These are phyloP conservation scores for Coprinopsis sp. DNA, from an alignment of 768 basidiomycete species.

Conservation along the genomic window DNA sequence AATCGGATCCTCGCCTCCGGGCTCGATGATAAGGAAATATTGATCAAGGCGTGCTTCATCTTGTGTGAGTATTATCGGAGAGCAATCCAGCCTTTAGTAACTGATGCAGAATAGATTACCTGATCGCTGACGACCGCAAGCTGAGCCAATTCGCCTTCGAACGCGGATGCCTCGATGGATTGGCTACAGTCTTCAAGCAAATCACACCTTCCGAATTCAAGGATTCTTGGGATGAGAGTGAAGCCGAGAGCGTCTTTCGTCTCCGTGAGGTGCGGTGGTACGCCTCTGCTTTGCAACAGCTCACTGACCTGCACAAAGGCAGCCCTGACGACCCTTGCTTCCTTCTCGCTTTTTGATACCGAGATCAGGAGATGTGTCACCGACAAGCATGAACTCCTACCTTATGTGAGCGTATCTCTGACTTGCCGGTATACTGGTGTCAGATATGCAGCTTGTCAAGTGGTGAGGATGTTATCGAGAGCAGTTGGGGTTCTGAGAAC, in stretches of 20 bases:
- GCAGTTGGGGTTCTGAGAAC: conserved; percentile 79
- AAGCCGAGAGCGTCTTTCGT: conserved; percentile 51
- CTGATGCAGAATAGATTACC: conserved; percentile 44
- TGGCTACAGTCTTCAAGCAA: conserved; percentile 46
- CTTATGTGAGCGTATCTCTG: conserved; percentile 18
- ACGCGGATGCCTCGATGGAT: conserved; percentile 56
- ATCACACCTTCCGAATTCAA: conserved; percentile 45
- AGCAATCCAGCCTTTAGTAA: neutral
- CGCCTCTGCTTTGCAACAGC: neutral
- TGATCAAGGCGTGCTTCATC: conserved; percentile 70
- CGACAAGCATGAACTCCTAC: conserved; percentile 47
- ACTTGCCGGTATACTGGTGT: conserved; percentile 57
- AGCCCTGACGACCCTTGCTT: conserved; percentile 66
- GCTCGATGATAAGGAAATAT: conserved; percentile 35
- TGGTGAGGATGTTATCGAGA: conserved; percentile 73
- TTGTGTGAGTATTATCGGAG: conserved; percentile 47
- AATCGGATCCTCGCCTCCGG: conserved; percentile 52
- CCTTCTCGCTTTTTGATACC: conserved; percentile 68
- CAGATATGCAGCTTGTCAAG: conserved; percentile 84
- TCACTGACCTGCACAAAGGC: conserved; percentile 40
- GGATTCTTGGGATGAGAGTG: conserved; percentile 62
- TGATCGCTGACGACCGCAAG: conserved; percentile 66
- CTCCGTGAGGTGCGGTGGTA: conserved; percentile 56
- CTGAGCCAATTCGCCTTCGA: conserved; percentile 68
- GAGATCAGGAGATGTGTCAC: conserved; percentile 67